Conservation (phyloP, 2,329 filamentous ascomycete species). For the Colletotrichum nymphaeae region DNA sequence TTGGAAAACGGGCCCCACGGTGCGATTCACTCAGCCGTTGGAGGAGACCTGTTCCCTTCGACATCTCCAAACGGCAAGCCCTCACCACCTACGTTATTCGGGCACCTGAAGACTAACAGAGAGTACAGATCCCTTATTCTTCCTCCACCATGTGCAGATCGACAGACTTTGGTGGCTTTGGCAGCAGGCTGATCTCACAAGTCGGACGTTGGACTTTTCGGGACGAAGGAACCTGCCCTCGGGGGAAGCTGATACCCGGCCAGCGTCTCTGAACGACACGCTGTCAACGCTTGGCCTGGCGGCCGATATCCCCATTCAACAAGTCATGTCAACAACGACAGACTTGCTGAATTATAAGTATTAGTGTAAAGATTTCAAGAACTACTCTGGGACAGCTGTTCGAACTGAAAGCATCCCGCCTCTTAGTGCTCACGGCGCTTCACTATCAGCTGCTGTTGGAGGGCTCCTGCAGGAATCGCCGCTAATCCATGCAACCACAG, state of each 20-base stretch:
- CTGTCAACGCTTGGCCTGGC: slow-evolving; percentile 33
- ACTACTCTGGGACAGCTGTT: no score
- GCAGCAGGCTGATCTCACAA: slow-evolving; percentile 29
- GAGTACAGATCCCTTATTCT: slow-evolving; percentile 37
- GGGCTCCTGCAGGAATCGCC: neutral
- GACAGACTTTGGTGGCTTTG: slow-evolving; percentile 39
- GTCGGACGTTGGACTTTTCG: slow-evolving; percentile 18
- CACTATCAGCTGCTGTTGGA: neutral
- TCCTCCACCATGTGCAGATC: slow-evolving; percentile 38
- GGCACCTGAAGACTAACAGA: neutral
- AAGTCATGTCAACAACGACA: slow-evolving; percentile 31
- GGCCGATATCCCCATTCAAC: slow-evolving; percentile 19
- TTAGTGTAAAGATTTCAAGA: no score
- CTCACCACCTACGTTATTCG: neutral
- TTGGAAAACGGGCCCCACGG: slow-evolving; percentile 44
- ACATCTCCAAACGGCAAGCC: slow-evolving; percentile 41
- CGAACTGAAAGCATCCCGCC: no score
- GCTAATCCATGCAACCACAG: neutral
- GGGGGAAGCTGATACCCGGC: neutral
- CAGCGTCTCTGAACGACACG: slow-evolving; percentile 26
- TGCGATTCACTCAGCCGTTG: slow-evolving; percentile 40
- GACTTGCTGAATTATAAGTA: slow-evolving; percentile 22
- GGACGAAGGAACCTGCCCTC: slow-evolving; percentile 13
- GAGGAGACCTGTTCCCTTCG: slow-evolving; percentile 42
- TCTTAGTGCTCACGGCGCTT: no score